Percentiles rank a stretch among this genome's conserved stretches.
These are phyloP conservation scores for Pythium apleroticum DNA, from an alignment of 352 stramenopile genomes.

Conservation along the genomic window DNA sequence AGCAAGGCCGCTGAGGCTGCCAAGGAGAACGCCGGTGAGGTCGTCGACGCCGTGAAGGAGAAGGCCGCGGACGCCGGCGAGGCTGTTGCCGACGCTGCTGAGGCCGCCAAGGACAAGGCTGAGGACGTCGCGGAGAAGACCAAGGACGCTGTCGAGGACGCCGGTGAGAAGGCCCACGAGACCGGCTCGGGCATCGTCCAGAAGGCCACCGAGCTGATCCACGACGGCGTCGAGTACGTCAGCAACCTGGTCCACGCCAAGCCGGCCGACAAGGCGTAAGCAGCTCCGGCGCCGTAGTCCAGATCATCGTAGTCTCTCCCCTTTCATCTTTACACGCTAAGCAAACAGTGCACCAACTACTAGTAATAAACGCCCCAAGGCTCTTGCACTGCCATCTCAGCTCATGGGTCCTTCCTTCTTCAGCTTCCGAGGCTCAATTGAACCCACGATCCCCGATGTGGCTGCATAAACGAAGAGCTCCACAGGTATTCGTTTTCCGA, in stretches of 20 bases:
- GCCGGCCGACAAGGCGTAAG: conserved; percentile 30
- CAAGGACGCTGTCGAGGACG: conserved; percentile 42
- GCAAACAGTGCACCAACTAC: neutral
- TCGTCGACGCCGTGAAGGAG: conserved; percentile 45
- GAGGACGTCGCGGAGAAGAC: conserved; percentile 51
- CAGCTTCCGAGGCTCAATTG: neutral
- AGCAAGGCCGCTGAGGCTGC: conserved; percentile 38
- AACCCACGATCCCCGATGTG: neutral
- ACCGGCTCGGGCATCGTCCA: conserved; percentile 56
- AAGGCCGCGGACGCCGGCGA: conserved; percentile 48
- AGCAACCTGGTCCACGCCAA: conserved; percentile 58
- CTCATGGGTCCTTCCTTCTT: neutral
- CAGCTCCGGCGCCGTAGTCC: neutral
- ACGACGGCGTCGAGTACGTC: conserved; percentile 64
- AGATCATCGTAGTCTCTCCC: no score
- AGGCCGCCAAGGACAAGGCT: conserved; percentile 51
- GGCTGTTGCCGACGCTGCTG: conserved; percentile 43
- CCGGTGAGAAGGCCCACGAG: conserved; percentile 60
- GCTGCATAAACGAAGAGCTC: neutral
- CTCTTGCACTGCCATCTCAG: neutral
- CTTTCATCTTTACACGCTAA: neutral
- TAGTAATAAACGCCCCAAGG: neutral
- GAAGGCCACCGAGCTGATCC: conserved; percentile 28
- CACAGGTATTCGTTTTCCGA: neutral
- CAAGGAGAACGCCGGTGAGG: conserved; percentile 45